Base-by-base conservation (phyloP, 176 grass and related monocot species). In the Canna indica region DNA sequence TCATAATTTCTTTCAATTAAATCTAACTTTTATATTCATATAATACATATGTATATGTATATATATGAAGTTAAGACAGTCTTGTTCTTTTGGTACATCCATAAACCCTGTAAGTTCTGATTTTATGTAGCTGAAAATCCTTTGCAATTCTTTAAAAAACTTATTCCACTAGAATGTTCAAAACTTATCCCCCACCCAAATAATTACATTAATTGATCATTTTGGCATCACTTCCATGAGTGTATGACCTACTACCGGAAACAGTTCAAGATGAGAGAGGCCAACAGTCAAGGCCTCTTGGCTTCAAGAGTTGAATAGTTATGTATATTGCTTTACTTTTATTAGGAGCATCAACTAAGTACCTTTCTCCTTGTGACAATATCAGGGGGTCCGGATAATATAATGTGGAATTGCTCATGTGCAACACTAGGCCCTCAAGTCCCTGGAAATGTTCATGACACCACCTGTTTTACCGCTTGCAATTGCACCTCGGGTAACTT, bases 321-420 rank as follows among this genome's bases (percentile, higher is more conserved):
- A 4, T 33, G 15, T 17, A 4, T 17, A 54, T 11, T 8, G 1
- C 24, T 38, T 66, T 73, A 44, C 14, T 20, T 60, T 24, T 5
- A 28, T 44, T 28, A 42, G 13, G 14, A 24, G 8, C 17, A 48
- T 20, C 3, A 71, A 5, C 15, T 33, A 32, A 73, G 28, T 31
- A 28, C 9, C 12, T 25, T 59, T 73, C 25, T 17, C 33, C 10
- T 59, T 59, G 7, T 70, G 36, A 70, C 72, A 84, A 72, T 80
- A 72, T 77, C 69, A 59, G 82, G 77, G 60, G 61, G 53, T 0
- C 7, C 46, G 39, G 65, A 65, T 22, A 53, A 22, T 27, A 82
- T 72, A 35, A 78, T 70, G 63, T 97, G 94, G 94, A 97, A 92
- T 50, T 97, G 94, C 84, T 81, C 86, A 4, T 92, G 94, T 30